Evolutionary conservation across 306 rosid species (phyloP), one percentile per base, ranked within the genome.

Genomic region (Fragaria iinumae): DNA sequence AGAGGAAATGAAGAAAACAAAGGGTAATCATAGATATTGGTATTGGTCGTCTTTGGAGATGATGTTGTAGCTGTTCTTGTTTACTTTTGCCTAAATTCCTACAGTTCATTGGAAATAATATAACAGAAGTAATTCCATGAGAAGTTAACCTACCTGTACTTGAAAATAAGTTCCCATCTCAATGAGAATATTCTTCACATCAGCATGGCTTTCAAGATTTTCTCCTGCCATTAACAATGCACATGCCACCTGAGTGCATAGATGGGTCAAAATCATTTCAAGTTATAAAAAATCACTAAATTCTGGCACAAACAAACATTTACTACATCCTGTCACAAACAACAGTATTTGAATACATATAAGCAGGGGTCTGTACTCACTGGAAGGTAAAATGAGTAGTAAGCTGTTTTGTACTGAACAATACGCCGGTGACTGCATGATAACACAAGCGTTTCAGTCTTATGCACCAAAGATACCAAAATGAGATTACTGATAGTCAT

Each of bases 341-440:
- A 60, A 60, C 66, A 66, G 18, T 23, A 23, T 11, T 34, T 56
- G 76, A 78, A 32, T 29, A n/a, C 44, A 32, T 32, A 3, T 18
- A 71, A 67, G 66, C 3, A 56, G 48, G 45, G 64, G 55, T 43
- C 59, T 71, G 57, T 8, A 79, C 99, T 88, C 79, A 95, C 96
- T 12, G 97, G 97, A 72, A 92, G 97, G 86, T 95, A 95, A 81
- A 95, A 92, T 43, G 99, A 95, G 85, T 95, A 95, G 74, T 95
- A 95, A 41, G 91, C 92, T 20, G 99, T 92, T 85, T 95, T 95
- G 85, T 89, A 92, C 82, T 95, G 97, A 84, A 95, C 97, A 84
- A 95, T 90, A 17, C 91, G 89, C 7, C 83, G 96, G 88, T 95
- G 96, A 82, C 99, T 95, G 96, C 92, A 89, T 44, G 69, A 76